phyloP scores from a whole-genome alignment of 2,329 filamentous ascomycete genomes.

The Trichophyton simii region DNA sequence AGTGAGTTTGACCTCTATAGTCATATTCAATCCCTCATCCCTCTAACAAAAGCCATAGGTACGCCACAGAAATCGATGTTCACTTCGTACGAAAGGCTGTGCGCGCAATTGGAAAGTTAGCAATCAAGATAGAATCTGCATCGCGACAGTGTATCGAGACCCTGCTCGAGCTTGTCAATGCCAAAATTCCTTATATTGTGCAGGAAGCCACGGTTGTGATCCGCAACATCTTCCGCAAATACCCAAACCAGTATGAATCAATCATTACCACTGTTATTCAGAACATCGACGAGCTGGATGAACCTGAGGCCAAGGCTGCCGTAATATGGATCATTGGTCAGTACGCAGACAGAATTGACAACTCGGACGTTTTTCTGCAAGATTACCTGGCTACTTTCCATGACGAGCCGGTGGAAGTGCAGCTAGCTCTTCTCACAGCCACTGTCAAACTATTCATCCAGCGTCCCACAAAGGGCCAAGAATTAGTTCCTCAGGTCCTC shows the following conservation, averaged over 20 bases:
- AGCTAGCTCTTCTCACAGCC: conserved; percentile 83
- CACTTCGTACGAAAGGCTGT: conserved; percentile 98
- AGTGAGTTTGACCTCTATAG: conserved; percentile 41
- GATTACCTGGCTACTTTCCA: conserved; percentile 90
- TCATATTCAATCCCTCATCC: background rate
- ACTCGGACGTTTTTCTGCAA: conserved; percentile 83
- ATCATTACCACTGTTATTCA: conserved; percentile 94
- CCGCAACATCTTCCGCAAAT: conserved; percentile 97
- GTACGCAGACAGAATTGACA: conserved; percentile 94
- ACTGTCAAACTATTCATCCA: conserved; percentile 98
- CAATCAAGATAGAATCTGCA: conserved; percentile 96
- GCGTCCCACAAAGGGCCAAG: conserved; percentile 83
- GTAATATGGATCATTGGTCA: conserved; percentile 99
- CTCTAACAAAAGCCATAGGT: conserved; percentile 25
- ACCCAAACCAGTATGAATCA: conserved; percentile 95
- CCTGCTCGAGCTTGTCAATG: conserved; percentile 81
- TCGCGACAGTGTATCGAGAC: conserved; percentile 85
- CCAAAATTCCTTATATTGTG: conserved; percentile 98
- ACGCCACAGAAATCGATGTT: conserved; percentile 95
- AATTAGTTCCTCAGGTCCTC: conserved; percentile 82
- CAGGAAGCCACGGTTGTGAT: conserved; percentile 98
- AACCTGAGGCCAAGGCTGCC: conserved; percentile 93
- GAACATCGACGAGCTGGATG: conserved; percentile 89
- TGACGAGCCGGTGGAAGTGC: conserved; percentile 90
- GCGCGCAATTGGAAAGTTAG: conserved; percentile 90